Conservation (phyloP, 2,329 filamentous ascomycete species). For the Arthrobotrys musiformis region DNA sequence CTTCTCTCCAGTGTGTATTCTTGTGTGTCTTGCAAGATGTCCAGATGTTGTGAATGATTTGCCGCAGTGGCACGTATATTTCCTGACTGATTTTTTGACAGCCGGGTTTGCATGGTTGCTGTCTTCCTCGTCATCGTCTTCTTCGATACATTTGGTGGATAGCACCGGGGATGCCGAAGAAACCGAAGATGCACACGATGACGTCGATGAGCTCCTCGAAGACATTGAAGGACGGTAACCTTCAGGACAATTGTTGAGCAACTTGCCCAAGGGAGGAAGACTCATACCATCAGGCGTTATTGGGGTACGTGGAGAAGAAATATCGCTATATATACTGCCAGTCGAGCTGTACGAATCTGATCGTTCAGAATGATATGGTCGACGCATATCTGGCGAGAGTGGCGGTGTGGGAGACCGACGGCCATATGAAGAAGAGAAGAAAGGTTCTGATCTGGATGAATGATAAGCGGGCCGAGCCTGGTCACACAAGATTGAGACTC, state of each 20-base stretch:
- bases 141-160: conserved; percentile 49
- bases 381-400: conserved; percentile 57
- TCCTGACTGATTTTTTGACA: conserved; percentile 46
- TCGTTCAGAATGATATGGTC: conserved; percentile 57
- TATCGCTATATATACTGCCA: conserved; percentile 56
- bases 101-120: conserved; percentile 9
- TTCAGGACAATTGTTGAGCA: conserved; percentile 56
- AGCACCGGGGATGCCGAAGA: conserved; percentile 52
- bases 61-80: conserved; percentile 74
- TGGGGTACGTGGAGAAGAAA: conserved; percentile 55
- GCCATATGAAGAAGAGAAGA: conserved; percentile 56
- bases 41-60: conserved; percentile 87
- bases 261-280: conserved; percentile 58
- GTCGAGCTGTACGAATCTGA: conserved; percentile 58
- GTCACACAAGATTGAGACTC: conserved; percentile 59
- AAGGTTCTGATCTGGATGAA: conserved; percentile 47
- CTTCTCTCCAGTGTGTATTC: conserved; percentile 85
- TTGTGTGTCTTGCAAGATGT: conserved; percentile 84
- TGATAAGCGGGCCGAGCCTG: conserved; percentile 23
- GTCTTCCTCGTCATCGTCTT: conserved; percentile 47
- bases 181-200: conserved; percentile 55
- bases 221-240: conserved; percentile 56
- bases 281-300: conserved; percentile 58
- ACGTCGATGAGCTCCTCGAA: conserved; percentile 52
- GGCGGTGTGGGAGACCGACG: conserved; percentile 59